Evolutionary conservation across 371 early-diverging fungal genomes (phyloP).

Genomic region (Mucor lusitanicus): DNA sequence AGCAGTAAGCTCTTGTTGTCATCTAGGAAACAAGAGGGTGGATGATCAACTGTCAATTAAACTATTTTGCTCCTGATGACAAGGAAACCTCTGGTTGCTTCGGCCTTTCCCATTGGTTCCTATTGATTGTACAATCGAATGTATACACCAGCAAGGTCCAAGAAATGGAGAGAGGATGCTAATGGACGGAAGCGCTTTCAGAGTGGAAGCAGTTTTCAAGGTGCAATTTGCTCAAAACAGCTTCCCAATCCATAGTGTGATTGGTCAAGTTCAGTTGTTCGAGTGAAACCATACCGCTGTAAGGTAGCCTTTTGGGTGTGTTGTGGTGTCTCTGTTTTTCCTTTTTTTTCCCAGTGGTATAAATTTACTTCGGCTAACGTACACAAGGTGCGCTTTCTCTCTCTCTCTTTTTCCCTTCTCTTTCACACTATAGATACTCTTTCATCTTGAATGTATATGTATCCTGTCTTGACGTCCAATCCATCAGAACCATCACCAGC

Average conservation of each 20-base stretch:
- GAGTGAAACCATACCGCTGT: constrained; percentile 6
- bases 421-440: neutral
- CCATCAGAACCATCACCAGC: neutral
- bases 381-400: neutral
- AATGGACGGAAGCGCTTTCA: neutral
- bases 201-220: no score
- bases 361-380: neutral
- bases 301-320: neutral
- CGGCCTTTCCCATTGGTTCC: neutral
- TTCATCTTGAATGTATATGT: constrained; percentile 4
- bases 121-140: neutral
- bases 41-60: neutral
- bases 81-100: neutral
- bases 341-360: neutral
- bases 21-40: neutral
- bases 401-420: constrained; percentile 5
- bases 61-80: neutral
- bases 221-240: neutral
- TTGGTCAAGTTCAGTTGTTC: neutral
- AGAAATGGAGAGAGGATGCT: neutral
- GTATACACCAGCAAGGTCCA: neutral
- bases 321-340: neutral
- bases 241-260: neutral
- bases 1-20: neutral
- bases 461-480: constrained; percentile 1